phyloP scores from a whole-genome alignment of 768 basidiomycete species.

The Dioszegia aurantiaca region DNA sequence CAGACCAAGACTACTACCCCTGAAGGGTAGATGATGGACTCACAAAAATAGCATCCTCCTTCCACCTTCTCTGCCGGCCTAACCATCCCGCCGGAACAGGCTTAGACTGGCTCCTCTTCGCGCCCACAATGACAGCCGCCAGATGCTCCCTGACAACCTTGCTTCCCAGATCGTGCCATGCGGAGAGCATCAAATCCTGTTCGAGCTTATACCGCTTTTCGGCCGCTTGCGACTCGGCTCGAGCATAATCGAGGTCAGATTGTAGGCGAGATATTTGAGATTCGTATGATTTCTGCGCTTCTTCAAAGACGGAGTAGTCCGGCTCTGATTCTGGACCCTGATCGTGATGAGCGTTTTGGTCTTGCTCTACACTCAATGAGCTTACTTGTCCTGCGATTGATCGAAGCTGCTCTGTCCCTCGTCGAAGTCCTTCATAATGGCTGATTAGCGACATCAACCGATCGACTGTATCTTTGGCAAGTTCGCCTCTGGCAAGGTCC shows the following conservation, averaged over 20 bases:
- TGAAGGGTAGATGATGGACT: background rate
- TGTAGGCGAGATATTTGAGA: conserved; percentile 57
- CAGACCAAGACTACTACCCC: background rate
- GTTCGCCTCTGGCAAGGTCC: too few relatives aligned
- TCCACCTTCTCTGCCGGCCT: conserved; percentile 61
- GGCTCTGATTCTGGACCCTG: background rate
- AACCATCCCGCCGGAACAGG: conserved; percentile 67
- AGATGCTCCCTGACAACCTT: conserved; percentile 64
- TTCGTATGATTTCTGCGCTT: conserved; percentile 52
- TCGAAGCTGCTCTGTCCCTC: too few relatives aligned
- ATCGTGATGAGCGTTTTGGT: too few relatives aligned
- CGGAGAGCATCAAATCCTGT: conserved; percentile 75
- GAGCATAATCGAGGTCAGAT: conserved; percentile 29
- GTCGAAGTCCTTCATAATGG: too few relatives aligned
- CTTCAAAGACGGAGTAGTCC: conserved; percentile 10
- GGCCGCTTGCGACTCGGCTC: conserved; percentile 56
- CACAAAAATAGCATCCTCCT: conserved; percentile 32
- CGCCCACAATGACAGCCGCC: conserved; percentile 53
- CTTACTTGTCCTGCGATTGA: too few relatives aligned
- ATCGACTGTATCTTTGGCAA: too few relatives aligned
- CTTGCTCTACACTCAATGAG: too few relatives aligned
- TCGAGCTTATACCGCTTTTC: conserved; percentile 68
- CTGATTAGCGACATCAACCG: too few relatives aligned
- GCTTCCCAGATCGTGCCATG: conserved; percentile 70
- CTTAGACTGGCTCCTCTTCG: conserved; percentile 55